phyloP scores from a whole-genome alignment of 257 asterid genomes.

The Thymus mandschuricus region DNA sequence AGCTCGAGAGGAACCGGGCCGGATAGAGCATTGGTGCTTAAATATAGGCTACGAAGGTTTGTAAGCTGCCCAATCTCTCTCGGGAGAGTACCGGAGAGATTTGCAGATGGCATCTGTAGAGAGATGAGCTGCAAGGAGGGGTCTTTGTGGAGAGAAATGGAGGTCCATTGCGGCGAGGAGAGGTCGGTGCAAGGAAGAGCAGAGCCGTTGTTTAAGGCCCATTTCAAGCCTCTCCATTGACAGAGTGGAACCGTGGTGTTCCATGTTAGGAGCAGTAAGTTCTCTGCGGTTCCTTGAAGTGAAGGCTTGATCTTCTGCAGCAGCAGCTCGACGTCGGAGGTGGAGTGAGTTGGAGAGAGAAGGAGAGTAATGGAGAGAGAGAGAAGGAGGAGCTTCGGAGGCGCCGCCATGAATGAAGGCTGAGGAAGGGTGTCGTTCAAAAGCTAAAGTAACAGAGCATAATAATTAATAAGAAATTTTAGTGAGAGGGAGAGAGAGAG shows the following conservation, averaged over 20 bases:
- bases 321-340: slow-evolving; percentile 74
- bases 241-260: slow-evolving; percentile 79
- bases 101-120: slow-evolving; percentile 87
- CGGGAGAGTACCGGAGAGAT: slow-evolving; percentile 84
- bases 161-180: slow-evolving; percentile 83
- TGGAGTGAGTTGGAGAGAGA: slow-evolving; percentile 41
- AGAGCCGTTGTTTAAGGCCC: slow-evolving; percentile 71
- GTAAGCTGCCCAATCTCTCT: slow-evolving; percentile 81
- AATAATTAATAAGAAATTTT: slow-evolving; percentile 26
- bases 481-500: slow-evolving; percentile 25
- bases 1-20: slow-evolving; percentile 90
- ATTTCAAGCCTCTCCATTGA: slow-evolving; percentile 92
- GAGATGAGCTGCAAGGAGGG: slow-evolving; percentile 71
- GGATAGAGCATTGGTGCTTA: slow-evolving; percentile 65
- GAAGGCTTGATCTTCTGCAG: slow-evolving; percentile 72
- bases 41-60: slow-evolving; percentile 67
- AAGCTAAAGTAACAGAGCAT: slow-evolving; percentile 27
- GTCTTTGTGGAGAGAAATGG: slow-evolving; percentile 47
- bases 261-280: slow-evolving; percentile 79
- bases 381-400: slow-evolving; percentile 40
- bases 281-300: slow-evolving; percentile 69
- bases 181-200: slow-evolving; percentile 56
- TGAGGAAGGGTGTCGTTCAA: slow-evolving; percentile 8
- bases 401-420: slow-evolving; percentile 58
- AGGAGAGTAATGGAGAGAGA: slow-evolving; percentile 39